A percentile compares a stretch with the other conserved stretches of the same genome.
phyloP scores from a whole-genome alignment of 106 monocot species.

The Dendrobium officinale region DNA sequence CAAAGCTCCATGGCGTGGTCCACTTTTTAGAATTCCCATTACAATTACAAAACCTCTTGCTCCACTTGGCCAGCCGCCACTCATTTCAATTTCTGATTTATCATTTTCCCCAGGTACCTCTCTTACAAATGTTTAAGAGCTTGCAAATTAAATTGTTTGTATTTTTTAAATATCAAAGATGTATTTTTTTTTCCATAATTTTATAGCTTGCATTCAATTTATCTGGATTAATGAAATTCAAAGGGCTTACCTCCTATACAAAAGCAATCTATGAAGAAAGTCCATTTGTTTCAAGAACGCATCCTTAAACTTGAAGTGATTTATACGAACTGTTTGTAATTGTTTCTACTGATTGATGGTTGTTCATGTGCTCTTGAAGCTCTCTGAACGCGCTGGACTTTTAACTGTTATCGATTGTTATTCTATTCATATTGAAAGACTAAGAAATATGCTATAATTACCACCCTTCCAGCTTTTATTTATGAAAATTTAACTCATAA shows the following conservation, averaged over 20 bases:
- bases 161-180: not conserved
- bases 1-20: conserved; percentile 88
- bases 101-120: conserved; percentile 69
- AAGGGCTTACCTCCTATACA: not conserved
- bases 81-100: conserved; percentile 42
- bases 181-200: not conserved
- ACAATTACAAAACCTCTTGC: conserved; percentile 62
- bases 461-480: not conserved
- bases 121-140: not conserved
- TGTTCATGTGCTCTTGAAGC: not conserved
- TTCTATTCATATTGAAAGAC: not conserved
- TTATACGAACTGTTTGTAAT: not conserved
- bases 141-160: not conserved
- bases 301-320: not conserved
- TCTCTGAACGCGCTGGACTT: not conserved
- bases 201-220: not conserved
- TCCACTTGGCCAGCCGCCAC: conserved; percentile 48
- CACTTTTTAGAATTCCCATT: conserved; percentile 84
- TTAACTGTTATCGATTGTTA: not conserved
- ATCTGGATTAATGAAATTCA: not conserved
- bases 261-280: not conserved
- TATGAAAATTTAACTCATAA: not conserved
- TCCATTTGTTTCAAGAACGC: not conserved
- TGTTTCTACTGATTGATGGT: not conserved
- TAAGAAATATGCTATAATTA: not conserved